Conservation (phyloP, 1,284 basidiomycete genomes). For the Dichomitus squalens region DNA sequence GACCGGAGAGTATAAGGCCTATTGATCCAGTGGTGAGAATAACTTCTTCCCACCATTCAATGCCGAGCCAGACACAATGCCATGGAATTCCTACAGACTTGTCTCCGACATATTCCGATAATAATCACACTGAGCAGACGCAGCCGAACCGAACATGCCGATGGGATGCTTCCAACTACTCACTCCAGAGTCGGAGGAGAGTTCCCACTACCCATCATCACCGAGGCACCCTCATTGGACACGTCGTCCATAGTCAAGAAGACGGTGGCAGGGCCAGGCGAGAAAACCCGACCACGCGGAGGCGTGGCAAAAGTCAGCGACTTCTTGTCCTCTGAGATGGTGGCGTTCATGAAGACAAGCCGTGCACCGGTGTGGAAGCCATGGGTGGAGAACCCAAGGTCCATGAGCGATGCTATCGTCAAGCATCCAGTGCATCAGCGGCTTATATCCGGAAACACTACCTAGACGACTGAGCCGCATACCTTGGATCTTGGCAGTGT, state of each 20-base stretch:
- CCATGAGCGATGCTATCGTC: slow-evolving; percentile 42
- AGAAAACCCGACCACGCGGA: slow-evolving; percentile 48
- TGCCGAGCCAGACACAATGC: not conserved
- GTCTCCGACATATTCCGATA: not conserved
- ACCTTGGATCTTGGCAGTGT: slow-evolving; percentile 39
- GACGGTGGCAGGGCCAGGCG: slow-evolving; percentile 51
- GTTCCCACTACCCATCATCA: slow-evolving; percentile 47
- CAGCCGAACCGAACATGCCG: not conserved
- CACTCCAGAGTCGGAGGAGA: slow-evolving; percentile 21
- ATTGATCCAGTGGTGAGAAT: not conserved
- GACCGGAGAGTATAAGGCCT: not conserved
- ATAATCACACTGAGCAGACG: not conserved
- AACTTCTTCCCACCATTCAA: not conserved
- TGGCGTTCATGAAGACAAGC: slow-evolving; percentile 47
- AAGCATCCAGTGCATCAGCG: not conserved
- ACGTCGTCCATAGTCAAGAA: slow-evolving; percentile 52
- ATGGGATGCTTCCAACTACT: not conserved
- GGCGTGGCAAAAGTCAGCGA: slow-evolving; percentile 45
- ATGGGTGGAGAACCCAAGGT: slow-evolving; percentile 50
- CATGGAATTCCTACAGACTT: not conserved
- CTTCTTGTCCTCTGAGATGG: slow-evolving; percentile 37
- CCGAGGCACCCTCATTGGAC: slow-evolving; percentile 44
- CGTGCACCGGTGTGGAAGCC: slow-evolving; percentile 48
- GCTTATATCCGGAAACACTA: not conserved
- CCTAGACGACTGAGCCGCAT: not conserved